Conservation (phyloP, 208 protist genomes). For the Acanthamoeba sp. region DNA sequence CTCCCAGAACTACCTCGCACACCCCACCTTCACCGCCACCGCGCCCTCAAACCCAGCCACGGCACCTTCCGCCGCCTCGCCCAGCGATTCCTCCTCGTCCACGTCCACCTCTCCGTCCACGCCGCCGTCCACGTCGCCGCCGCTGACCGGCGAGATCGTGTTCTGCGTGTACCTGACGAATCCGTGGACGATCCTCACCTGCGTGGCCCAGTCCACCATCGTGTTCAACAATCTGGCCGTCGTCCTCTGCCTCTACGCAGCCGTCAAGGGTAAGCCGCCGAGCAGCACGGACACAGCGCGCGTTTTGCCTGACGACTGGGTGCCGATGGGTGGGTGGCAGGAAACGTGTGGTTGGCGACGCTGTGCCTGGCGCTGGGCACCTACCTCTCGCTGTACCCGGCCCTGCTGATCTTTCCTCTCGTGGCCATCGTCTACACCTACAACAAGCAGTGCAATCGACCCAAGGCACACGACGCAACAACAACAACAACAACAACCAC, state of each 20-base stretch:
- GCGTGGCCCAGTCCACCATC: constrained; percentile 69
- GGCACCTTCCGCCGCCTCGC: background rate
- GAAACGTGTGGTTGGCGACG: constrained; percentile 64
- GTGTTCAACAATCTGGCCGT: constrained; percentile 75
- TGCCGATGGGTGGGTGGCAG: constrained; percentile 3
- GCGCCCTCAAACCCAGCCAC: too few relatives aligned
- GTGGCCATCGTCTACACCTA: constrained; percentile 47
- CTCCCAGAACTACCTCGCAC: constrained; percentile 54
- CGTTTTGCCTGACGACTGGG: background rate
- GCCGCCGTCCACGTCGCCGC: background rate
- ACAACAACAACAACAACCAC: background rate
- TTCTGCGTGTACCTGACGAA: constrained; percentile 73
- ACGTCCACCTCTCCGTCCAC: background rate
- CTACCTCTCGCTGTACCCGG: constrained; percentile 68
- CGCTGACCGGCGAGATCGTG: constrained; percentile 45
- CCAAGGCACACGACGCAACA: background rate
- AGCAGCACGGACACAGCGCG: background rate
- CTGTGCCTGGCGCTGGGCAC: constrained; percentile 66
- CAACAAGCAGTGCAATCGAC: constrained; percentile 5
- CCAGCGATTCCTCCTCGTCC: background rate
- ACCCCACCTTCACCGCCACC: constrained; percentile 69
- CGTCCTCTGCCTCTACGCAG: constrained; percentile 61
- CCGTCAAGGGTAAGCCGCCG: constrained; percentile 28
- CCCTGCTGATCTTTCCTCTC: constrained; percentile 54
- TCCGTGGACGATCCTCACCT: constrained; percentile 73